Conservation (phyloP, 176 grass and related monocot species). For the Juncus effusus region DNA sequence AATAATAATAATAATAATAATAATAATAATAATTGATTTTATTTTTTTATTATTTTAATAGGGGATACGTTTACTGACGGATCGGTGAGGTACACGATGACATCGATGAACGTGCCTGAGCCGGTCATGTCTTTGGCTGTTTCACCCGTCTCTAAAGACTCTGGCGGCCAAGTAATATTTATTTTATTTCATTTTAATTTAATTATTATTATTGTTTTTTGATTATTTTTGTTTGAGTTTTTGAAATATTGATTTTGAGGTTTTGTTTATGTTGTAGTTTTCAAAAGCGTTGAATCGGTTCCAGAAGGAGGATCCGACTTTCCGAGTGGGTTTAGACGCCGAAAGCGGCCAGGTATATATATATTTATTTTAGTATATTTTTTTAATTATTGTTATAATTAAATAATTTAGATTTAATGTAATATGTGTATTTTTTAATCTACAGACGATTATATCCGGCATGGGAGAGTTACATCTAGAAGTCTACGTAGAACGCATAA, state of each 20-base stretch:
- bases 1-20: background rate
- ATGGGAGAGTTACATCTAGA: conserved; percentile 99
- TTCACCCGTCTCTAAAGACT: conserved; percentile 93
- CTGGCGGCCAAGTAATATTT: conserved; percentile 87
- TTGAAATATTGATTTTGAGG: background rate
- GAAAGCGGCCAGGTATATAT: conserved; percentile 74
- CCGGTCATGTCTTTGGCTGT: conserved; percentile 99
- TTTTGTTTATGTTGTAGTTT: conserved; percentile 49
- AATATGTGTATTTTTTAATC: conserved; percentile 23
- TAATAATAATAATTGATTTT: background rate
- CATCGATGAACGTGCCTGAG: conserved; percentile 98
- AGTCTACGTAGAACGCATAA: conserved; percentile 97
- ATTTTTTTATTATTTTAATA: conserved; percentile 33
- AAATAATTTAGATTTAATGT: background rate
- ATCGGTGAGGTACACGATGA: conserved; percentile 93
- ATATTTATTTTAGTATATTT: conserved; percentile 15
- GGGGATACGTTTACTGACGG: conserved; percentile 98
- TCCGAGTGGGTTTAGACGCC: conserved; percentile 85
- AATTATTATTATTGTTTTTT: conserved; percentile 16
- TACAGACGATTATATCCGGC: conserved; percentile 95
- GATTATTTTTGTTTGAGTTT: conserved; percentile 3
- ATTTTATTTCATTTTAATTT: conserved; percentile 26
- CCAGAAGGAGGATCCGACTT: conserved; percentile 96
- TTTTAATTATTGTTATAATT: conserved; percentile 18
- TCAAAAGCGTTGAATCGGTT: conserved; percentile 97